These are phyloP conservation scores for Cymodocea nodosa DNA, from an alignment of 116 monocot genomes.

Conservation along the genomic window DNA sequence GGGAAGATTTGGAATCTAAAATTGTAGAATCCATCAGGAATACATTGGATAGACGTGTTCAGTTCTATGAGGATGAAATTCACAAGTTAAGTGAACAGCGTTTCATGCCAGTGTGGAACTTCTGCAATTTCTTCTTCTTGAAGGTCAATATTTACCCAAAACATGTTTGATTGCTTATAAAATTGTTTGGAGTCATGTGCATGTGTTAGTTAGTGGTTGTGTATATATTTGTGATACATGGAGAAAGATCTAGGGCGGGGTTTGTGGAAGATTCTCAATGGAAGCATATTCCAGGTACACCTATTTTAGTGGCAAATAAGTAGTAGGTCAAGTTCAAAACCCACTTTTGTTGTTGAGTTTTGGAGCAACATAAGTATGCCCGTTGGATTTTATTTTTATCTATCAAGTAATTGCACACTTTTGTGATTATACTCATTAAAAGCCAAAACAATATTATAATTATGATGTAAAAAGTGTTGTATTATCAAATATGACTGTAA, in stretches of 20 bases:
- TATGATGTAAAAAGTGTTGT: too few species aligned
- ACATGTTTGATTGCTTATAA: background rate
- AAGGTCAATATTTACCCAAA: conserved; percentile 32
- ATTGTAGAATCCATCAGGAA: conserved; percentile 81
- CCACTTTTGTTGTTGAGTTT: conserved; percentile 3
- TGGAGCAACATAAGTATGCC: background rate
- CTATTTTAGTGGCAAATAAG: background rate
- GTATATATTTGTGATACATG: too few species aligned
- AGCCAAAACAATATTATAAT: too few species aligned
- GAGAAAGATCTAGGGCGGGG: too few species aligned
- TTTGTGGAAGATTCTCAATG: too few species aligned
- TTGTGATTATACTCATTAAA: too few species aligned
- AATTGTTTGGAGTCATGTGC: background rate
- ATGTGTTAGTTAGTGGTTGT: too few species aligned
- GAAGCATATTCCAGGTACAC: background rate
- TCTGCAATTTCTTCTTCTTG: conserved; percentile 92
- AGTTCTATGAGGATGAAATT: conserved; percentile 96
- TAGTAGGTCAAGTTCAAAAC: background rate
- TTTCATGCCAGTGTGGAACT: conserved; percentile 90
- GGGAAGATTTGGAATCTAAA: conserved; percentile 96
- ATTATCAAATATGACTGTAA: too few species aligned
- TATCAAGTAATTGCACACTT: too few species aligned
- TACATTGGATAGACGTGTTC: conserved; percentile 81
- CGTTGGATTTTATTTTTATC: too few species aligned
- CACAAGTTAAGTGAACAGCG: conserved; percentile 90